Evolutionary conservation across 2,329 filamentous ascomycete species (phyloP).

Genomic region (Sclerotinia minor): DNA sequence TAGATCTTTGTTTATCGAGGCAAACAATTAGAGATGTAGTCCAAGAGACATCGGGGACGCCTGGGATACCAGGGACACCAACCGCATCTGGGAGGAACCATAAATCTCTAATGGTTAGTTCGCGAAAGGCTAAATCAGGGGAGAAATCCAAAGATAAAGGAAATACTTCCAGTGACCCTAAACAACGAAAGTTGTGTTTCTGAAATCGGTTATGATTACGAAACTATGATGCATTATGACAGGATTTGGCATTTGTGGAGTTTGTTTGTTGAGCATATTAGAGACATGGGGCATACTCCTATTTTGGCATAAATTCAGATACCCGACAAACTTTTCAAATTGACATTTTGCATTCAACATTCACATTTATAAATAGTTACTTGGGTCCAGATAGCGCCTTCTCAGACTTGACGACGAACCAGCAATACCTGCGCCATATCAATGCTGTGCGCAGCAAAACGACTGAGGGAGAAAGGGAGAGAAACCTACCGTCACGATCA

Average conservation of each 20-base stretch:
- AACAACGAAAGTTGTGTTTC: slow-evolving; percentile 24
- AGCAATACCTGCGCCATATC: not conserved
- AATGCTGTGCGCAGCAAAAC: not conserved
- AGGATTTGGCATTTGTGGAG: slow-evolving; percentile 4
- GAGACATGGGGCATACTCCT: not conserved
- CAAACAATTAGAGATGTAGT: slow-evolving; percentile 84
- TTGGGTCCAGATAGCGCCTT: not conserved
- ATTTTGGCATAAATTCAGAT: slow-evolving; percentile 7
- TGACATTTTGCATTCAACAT: not conserved
- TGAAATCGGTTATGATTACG: not conserved
- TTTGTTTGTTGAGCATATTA: not conserved
- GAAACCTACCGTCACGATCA: not conserved
- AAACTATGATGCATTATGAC: not conserved
- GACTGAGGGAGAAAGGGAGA: fast-evolving
- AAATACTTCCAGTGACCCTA: slow-evolving; percentile 20
- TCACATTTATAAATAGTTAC: not conserved
- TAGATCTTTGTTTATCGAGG: slow-evolving; percentile 85
- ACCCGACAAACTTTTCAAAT: not conserved
- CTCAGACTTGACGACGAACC: not conserved
- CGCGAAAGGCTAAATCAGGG: not conserved
- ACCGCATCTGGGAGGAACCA: not conserved
- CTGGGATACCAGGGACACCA: not conserved
- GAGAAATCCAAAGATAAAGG: slow-evolving; percentile 21
- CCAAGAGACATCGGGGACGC: slow-evolving; percentile 47
- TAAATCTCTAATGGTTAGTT: slow-evolving; percentile 1